These are phyloP conservation scores for Podila verticillata DNA, from an alignment of 192 early-diverging fungal genomes.

Conservation along the genomic window DNA sequence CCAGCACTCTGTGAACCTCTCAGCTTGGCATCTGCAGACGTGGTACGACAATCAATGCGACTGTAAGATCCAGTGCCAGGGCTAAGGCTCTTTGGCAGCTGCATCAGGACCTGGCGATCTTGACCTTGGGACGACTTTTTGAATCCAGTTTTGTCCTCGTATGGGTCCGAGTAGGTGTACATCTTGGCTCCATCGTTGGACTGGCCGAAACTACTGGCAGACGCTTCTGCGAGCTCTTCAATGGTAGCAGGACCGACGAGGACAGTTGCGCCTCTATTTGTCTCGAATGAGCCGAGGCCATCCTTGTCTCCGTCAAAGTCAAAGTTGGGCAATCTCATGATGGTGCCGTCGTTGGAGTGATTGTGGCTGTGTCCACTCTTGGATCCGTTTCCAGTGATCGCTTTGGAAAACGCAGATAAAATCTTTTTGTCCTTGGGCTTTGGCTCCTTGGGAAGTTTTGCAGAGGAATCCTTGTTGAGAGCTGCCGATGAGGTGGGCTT, in stretches of 20 bases:
- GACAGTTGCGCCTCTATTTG: background rate
- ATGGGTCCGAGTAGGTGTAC: slow-evolving; percentile 42
- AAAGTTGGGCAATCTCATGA: too few species aligned
- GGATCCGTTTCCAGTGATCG: slow-evolving; percentile 11
- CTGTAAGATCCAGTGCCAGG: background rate
- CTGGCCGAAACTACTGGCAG: background rate
- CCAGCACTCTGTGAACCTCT: background rate
- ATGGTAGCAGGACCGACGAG: slow-evolving; percentile 17
- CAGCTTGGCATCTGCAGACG: background rate
- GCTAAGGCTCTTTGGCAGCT: background rate
- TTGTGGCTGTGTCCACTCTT: slow-evolving; percentile 1
- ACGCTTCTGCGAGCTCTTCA: slow-evolving; percentile 12
- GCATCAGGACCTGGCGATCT: background rate
- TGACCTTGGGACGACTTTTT: background rate
- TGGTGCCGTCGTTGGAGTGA: slow-evolving; percentile 12
- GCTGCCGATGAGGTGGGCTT: background rate
- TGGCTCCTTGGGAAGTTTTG: background rate
- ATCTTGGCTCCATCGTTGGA: slow-evolving; percentile 9
- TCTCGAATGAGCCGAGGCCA: background rate
- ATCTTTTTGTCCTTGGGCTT: slow-evolving; percentile 25
- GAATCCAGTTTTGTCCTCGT: slow-evolving; percentile 1
- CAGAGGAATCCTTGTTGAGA: background rate
- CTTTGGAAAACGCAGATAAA: slow-evolving; percentile 32
- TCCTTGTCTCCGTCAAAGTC: slow-evolving; percentile 14
- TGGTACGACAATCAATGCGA: background rate